Conservation (phyloP, 352 stramenopile genomes). For the Thalassiosira hispida region DNA sequence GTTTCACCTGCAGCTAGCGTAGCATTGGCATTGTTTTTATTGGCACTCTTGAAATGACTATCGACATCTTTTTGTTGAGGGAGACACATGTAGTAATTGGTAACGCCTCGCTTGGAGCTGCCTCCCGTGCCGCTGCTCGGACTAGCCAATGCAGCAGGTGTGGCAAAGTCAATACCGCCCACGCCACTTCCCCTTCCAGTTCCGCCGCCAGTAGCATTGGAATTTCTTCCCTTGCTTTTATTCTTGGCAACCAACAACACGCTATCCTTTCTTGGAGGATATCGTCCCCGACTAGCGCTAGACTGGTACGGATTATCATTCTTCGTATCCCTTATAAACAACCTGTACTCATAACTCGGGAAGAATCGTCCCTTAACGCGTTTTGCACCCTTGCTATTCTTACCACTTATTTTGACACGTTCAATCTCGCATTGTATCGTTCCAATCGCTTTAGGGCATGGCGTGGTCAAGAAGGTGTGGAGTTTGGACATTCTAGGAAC, state of each 20-base stretch:
- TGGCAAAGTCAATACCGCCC: conserved; percentile 12
- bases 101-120: conserved; percentile 65
- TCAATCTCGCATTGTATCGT: conserved; percentile 84
- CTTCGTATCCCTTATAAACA: conserved; percentile 75
- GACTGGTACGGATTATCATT: conserved; percentile 23
- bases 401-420: conserved; percentile 59
- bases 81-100: conserved; percentile 78
- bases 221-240: conserved; percentile 42
- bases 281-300: neutral
- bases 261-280: conserved; percentile 58
- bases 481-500: conserved; percentile 70
- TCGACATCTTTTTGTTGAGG: conserved; percentile 73
- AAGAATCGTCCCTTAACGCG: conserved; percentile 77
- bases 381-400: conserved; percentile 47
- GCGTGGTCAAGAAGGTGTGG: conserved; percentile 75
- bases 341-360: conserved; percentile 80
- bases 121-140: neutral
- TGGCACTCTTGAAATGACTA: conserved; percentile 62
- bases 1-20: conserved; percentile 9
- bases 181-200: conserved; percentile 1
- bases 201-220: neutral
- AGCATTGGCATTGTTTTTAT: conserved; percentile 23
- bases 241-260: conserved; percentile 80
- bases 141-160: conserved; percentile 8
- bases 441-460: conserved; percentile 77